These are phyloP conservation scores for Crithidia acanthocephali DNA, from an alignment of 208 protist species.

Conservation along the genomic window DNA sequence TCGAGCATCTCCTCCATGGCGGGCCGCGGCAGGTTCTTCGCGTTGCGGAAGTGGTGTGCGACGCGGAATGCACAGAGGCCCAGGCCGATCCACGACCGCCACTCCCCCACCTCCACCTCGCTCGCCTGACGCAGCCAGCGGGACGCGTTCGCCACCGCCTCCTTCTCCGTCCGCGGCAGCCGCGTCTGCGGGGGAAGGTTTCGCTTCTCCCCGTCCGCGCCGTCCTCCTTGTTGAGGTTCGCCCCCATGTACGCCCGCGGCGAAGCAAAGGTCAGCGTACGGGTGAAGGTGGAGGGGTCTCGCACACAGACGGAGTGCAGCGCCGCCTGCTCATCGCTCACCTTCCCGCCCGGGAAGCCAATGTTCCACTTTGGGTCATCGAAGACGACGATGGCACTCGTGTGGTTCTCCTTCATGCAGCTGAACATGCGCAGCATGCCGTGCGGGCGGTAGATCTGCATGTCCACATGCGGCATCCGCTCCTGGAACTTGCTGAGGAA, in stretches of 20 bases:
- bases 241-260: conserved; percentile 33
- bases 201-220: conserved; percentile 8
- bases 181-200: conserved; percentile 34
- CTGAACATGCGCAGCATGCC: conserved; percentile 90
- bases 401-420: conserved; percentile 92
- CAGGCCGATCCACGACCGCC: conserved; percentile 81
- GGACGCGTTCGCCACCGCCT: conserved; percentile 72
- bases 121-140: conserved; percentile 70
- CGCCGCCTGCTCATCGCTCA: conserved; percentile 70
- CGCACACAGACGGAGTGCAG: conserved; percentile 82
- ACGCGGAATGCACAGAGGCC: conserved; percentile 79
- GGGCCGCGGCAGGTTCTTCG: conserved; percentile 47
- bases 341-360: conserved; percentile 67
- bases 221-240: conserved; percentile 10
- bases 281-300: conserved; percentile 65
- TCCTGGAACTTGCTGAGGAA: conserved; percentile 76
- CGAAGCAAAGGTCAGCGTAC: conserved; percentile 64
- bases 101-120: conserved; percentile 79
- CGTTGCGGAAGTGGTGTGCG: conserved; percentile 78
- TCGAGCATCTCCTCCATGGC: conserved; percentile 85
- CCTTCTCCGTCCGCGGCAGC: conserved; percentile 71
- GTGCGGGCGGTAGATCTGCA: conserved; percentile 86
- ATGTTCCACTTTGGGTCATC: conserved; percentile 78
- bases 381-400: conserved; percentile 83
- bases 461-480: conserved; percentile 73